A percentile compares a stretch with the other conserved stretches of the same genome.
Conservation (phyloP, 768 basidiomycete species). For the Mycena rosella region DNA sequence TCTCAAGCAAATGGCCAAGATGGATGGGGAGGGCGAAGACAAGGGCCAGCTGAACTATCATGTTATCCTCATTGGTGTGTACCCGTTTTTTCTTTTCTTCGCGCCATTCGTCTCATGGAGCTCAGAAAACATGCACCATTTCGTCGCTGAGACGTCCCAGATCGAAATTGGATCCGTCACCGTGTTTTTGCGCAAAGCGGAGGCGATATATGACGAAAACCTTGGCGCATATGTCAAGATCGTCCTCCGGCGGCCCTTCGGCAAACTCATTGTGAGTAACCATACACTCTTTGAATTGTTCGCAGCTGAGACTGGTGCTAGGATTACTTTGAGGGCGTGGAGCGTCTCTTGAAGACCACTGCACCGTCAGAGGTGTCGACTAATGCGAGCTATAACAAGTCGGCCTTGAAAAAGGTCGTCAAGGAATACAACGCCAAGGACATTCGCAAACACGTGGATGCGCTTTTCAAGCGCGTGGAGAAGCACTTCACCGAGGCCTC, state of each 20-base stretch:
- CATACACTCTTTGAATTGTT: not conserved
- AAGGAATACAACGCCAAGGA: constrained; percentile 93
- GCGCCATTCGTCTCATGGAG: constrained; percentile 7
- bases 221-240: constrained; percentile 88
- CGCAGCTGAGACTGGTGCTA: constrained; percentile 45
- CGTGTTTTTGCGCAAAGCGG: constrained; percentile 77
- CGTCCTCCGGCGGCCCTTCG: constrained; percentile 87
- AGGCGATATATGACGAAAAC: constrained; percentile 91
- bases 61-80: constrained; percentile 89
- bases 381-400: constrained; percentile 81
- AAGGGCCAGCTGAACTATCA: constrained; percentile 98
- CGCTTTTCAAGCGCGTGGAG: constrained; percentile 90
- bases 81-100: not conserved
- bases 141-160: constrained; percentile 84
- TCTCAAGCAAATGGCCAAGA: constrained; percentile 95
- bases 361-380: constrained; percentile 81
- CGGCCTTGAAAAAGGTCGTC: constrained; percentile 83
- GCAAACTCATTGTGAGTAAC: constrained; percentile 82
- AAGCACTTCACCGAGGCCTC: constrained; percentile 94
- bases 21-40: constrained; percentile 94
- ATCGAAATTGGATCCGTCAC: constrained; percentile 75
- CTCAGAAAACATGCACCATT: constrained; percentile 96
- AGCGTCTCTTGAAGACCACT: constrained; percentile 86
- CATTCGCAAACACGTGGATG: constrained; percentile 88
- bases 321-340: constrained; percentile 96